phyloP scores from a whole-genome alignment of 441 rosid genomes.

The Viola pubescens region DNA sequence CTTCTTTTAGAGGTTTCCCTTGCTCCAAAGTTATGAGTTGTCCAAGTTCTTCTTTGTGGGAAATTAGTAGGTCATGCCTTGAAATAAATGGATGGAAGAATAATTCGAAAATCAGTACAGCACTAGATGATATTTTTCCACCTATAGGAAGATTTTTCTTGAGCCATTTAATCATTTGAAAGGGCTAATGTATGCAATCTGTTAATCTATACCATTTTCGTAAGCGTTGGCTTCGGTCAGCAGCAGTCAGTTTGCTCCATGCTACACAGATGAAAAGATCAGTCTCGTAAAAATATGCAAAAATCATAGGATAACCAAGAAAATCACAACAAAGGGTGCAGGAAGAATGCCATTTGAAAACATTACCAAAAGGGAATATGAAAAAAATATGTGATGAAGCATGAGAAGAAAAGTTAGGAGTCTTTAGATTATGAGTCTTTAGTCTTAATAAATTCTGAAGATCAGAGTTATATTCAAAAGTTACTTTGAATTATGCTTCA shows the following conservation, averaged over 20 bases:
- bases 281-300: not conserved
- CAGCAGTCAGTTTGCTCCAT: conserved; percentile 85
- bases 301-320: not conserved
- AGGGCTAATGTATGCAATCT: not conserved
- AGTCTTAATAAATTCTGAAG: no score
- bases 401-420: no score
- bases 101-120: conserved; percentile 6
- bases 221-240: conserved; percentile 70
- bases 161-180: conserved; percentile 9
- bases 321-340: not conserved
- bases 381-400: no score
- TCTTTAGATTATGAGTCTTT: no score
- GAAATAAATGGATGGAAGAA: conserved; percentile 16
- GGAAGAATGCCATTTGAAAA: no score
- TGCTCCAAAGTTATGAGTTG: conserved; percentile 92
- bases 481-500: no score
- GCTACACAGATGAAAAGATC: conserved; percentile 32
- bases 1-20: conserved; percentile 92
- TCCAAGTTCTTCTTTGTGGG: conserved; percentile 91
- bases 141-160: not conserved
- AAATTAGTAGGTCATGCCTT: conserved; percentile 77
- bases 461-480: no score
- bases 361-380: no score
- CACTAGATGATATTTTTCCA: not conserved
- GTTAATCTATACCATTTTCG: conserved; percentile 54